Percentiles rank a stretch among this genome's conserved stretches.
These are phyloP conservation scores for Adansonia gregorii DNA, from an alignment of 441 rosid genomes.

Conservation along the genomic window DNA sequence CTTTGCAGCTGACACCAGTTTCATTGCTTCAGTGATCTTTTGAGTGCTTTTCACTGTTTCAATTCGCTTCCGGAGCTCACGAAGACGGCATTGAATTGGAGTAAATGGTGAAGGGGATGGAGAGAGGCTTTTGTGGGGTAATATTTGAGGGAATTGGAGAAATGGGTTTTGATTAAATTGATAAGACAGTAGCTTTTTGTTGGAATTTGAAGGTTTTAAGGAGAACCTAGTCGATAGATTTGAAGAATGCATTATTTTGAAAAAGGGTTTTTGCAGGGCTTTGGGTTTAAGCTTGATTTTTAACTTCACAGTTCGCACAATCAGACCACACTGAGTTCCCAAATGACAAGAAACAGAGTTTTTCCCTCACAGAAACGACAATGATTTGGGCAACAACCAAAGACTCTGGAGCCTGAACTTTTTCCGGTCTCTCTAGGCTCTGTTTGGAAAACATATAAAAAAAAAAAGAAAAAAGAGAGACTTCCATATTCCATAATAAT, in stretches of 20 bases:
- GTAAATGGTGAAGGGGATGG: slow-evolving; percentile 14
- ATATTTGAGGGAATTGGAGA: slow-evolving; percentile 19
- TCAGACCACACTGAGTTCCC: background rate
- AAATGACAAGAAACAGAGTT: background rate
- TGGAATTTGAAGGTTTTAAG: slow-evolving; percentile 34
- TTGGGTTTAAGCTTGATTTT: background rate
- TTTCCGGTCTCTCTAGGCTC: background rate
- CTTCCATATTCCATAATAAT: too few species aligned
- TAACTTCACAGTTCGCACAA: background rate
- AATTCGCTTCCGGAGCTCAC: slow-evolving; percentile 61
- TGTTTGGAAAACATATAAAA: background rate
- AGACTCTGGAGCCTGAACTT: background rate
- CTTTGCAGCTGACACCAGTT: slow-evolving; percentile 72
- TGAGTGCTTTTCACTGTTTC: slow-evolving; percentile 58
- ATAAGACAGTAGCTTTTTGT: slow-evolving; percentile 12
- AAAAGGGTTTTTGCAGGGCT: slow-evolving; percentile 15
- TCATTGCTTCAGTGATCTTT: slow-evolving; percentile 78
- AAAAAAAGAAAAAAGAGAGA: too few species aligned
- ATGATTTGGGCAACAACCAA: background rate
- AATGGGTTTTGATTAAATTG: slow-evolving; percentile 36
- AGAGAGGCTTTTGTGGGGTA: slow-evolving; percentile 24
- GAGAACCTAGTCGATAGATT: slow-evolving; percentile 36
- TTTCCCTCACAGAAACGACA: background rate
- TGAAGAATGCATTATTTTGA: slow-evolving; percentile 39
- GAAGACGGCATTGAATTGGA: slow-evolving; percentile 50